Percentiles rank a stretch among this genome's conserved stretches.
Evolutionary conservation across 805 yeast species (phyloP).

Genomic region (Suhomyces kilbournensis): DNA sequence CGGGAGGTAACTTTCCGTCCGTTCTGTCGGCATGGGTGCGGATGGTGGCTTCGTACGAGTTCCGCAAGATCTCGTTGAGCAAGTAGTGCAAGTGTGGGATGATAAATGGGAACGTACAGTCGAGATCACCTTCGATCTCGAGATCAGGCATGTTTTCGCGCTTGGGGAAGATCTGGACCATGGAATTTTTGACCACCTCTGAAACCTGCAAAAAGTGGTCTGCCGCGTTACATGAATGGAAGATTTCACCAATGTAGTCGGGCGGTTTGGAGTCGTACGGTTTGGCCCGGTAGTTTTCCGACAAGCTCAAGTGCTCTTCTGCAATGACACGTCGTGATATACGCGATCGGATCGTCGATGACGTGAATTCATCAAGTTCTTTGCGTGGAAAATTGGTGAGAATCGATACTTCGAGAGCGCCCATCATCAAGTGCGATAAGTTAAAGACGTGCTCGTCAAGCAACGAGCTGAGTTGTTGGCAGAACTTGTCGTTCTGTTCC

Average conservation of each 20-base stretch:
- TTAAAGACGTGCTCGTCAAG: conserved; percentile 78
- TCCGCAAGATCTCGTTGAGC: conserved; percentile 83
- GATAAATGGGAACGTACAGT: conserved; percentile 74
- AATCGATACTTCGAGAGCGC: conserved; percentile 78
- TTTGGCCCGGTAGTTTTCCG: conserved; percentile 55
- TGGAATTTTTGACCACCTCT: conserved; percentile 47
- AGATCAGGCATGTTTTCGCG: conserved; percentile 65
- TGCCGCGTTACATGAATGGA: conserved; percentile 70
- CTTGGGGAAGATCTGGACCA: conserved; percentile 53
- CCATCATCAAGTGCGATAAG: conserved; percentile 88
- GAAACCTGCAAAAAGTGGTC: conserved; percentile 60
- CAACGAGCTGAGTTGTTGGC: conserved; percentile 58
- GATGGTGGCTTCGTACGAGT: conserved; percentile 80
- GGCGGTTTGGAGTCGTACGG: conserved; percentile 50
- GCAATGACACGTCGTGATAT: conserved; percentile 86
- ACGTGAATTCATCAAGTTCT: conserved; percentile 69
- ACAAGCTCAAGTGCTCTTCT: conserved; percentile 84
- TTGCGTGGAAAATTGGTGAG: conserved; percentile 55
- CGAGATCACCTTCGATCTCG: conserved; percentile 67
- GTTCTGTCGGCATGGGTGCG: conserved; percentile 31
- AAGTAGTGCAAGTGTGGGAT: conserved; percentile 83
- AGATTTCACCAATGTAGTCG: conserved; percentile 71
- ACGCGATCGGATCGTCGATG: conserved; percentile 76
- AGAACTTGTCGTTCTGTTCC: conserved; percentile 73
- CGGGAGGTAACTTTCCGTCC: conserved; percentile 56